These are phyloP conservation scores for Pyrus hybrid DNA, from an alignment of 331 rosid genomes.

Conservation along the genomic window DNA sequence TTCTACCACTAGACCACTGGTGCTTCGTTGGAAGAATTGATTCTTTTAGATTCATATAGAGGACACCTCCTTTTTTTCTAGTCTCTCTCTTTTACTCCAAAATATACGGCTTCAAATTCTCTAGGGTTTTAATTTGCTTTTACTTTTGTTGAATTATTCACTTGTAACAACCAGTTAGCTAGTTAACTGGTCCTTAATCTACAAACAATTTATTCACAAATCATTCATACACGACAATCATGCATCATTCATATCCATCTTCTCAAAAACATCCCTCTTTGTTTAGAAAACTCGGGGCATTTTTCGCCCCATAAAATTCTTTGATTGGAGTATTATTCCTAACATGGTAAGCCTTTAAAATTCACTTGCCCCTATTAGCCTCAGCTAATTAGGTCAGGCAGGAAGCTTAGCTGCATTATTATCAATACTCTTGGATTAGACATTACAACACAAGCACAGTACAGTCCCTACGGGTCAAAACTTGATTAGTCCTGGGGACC, in stretches of 20 bases:
- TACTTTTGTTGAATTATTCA: too few relatives aligned
- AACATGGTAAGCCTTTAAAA: not conserved
- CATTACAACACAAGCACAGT: not conserved
- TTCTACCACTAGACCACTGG: constrained; percentile 69
- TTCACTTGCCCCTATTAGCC: not conserved
- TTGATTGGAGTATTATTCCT: too few relatives aligned
- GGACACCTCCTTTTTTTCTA: too few relatives aligned
- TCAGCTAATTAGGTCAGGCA: not conserved
- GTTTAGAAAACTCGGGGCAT: too few relatives aligned
- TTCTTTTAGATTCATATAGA: too few relatives aligned
- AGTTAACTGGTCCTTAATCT: not conserved
- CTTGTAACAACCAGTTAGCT: not conserved
- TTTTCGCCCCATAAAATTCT: not conserved
- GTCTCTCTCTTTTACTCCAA: not conserved
- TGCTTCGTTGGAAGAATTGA: too few relatives aligned
- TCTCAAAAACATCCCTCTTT: too few relatives aligned
- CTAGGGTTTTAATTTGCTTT: not conserved
- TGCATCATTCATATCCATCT: not conserved
- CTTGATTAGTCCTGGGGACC: constrained; percentile 1
- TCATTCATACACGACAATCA: not conserved
- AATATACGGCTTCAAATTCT: not conserved
- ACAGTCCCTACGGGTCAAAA: not conserved
- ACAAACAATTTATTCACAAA: not conserved
- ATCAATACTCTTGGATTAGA: not conserved
- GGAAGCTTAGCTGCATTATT: not conserved